Base-by-base conservation (phyloP, 805 yeast genomes). In the Cyberlindnera euphorbiiphila region DNA sequence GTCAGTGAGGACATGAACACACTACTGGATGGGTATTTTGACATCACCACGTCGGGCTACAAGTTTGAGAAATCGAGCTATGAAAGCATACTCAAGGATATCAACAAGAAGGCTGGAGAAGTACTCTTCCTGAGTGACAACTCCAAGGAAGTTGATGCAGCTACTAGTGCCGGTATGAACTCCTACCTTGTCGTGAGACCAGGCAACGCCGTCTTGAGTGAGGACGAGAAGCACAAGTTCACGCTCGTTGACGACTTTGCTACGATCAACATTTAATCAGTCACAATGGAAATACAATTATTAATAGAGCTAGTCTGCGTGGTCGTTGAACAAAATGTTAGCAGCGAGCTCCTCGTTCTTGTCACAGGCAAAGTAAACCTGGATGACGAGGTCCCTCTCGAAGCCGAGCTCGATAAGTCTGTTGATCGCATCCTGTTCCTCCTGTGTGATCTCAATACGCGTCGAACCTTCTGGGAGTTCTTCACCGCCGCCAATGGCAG, bases 341-440 rank as follows among this genome's bases (percentile, higher is more conserved):
- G 98, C 98, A 29, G 98, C 88, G 54, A 86, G 75, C 68, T 91
- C 96, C 67, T 93, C 98, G 64, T 93, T 87, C 66, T 88, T 91
- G 56, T 93, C 98, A 64, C 98, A 93, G 28, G 98, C 98, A 72
- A 93, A 81, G 66, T 86, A 93, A 21, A 94, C 95, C 67, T 89
- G 96, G 43, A 88, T 77, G 30, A 85, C 98, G 40, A 83, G 68
- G 50, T 81, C 73, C 50, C 96, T 76, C 49, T 87, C 96, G 54
- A 93, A 93, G 0, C 98, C 98, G 48, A 93, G 71, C 62, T 85
- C 97, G 60, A 95, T 83, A 48, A 93, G 72, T 58, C 98, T 77
- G 46, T 73, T 72, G 47, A 93, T 85, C n/a, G 98, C 96, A 43
- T 72, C 85, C 56, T 84, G 82, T 57, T 93, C 98, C 51, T 80